Conservation (phyloP, 2,329 filamentous ascomycete genomes). For the Emmonsiellopsis sp. region DNA sequence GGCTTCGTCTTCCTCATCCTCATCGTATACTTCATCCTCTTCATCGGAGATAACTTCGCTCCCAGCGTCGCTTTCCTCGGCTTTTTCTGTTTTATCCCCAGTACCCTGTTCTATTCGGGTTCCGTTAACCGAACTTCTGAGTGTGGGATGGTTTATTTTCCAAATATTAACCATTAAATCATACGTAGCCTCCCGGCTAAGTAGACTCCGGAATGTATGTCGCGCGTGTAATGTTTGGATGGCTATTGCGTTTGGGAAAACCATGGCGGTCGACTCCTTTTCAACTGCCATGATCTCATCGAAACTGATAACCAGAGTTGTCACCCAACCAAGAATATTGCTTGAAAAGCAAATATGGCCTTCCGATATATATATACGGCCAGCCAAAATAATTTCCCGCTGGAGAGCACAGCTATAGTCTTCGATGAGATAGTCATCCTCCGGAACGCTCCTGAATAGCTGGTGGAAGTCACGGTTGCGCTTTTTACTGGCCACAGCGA, state of each 20-base stretch:
- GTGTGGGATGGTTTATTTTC: constrained; percentile 88
- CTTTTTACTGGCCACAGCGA: constrained; percentile 92
- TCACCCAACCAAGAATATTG: constrained; percentile 97
- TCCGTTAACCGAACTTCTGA: constrained; percentile 86
- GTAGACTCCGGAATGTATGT: constrained; percentile 91
- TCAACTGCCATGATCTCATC: constrained; percentile 96
- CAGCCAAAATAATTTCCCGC: constrained; percentile 88
- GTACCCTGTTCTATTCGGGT: constrained; percentile 70
- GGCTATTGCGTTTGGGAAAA: constrained; percentile 96
- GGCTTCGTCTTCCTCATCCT: constrained; percentile 44
- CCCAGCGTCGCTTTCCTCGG: constrained; percentile 59
- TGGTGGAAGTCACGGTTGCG: constrained; percentile 91
- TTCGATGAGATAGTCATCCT: constrained; percentile 96
- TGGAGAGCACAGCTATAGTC: constrained; percentile 97
- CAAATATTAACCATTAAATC: constrained; percentile 96
- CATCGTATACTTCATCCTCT: constrained; percentile 53
- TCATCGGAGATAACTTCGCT: constrained; percentile 71
- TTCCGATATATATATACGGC: constrained; percentile 90
- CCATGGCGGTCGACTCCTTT: constrained; percentile 87
- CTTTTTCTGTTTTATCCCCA: constrained; percentile 85
- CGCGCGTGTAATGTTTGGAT: constrained; percentile 93
- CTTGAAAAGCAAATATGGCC: constrained; percentile 97
- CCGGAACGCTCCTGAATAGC: constrained; percentile 90
- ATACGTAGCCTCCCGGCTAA: constrained; percentile 90
- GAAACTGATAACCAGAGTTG: constrained; percentile 94